Conservation (phyloP, 768 basidiomycete species). For the Rhodosporidiobolus odoratus region DNA sequence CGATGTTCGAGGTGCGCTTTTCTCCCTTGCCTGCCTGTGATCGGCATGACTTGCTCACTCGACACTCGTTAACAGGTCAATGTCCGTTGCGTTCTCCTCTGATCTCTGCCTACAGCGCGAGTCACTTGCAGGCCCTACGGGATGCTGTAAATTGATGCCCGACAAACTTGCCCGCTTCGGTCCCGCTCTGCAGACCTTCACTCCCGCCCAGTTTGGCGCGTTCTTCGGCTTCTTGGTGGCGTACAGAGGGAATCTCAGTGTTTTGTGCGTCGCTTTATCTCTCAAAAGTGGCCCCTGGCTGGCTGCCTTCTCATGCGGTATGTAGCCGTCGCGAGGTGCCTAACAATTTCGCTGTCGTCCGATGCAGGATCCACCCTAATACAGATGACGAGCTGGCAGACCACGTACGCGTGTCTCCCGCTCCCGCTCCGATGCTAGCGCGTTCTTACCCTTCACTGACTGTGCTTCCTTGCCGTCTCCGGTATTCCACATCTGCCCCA, state of each 20-base stretch:
- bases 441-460: not conserved
- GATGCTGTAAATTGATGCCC: too few species aligned
- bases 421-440: not conserved
- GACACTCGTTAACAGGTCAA: slow-evolving; percentile 9
- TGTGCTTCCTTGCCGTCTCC: not conserved
- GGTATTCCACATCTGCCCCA: too few species aligned
- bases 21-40: not conserved
- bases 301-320: not conserved
- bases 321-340: not conserved
- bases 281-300: not conserved
- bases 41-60: not conserved
- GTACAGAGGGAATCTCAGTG: slow-evolving; percentile 28
- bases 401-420: slow-evolving; percentile 11
- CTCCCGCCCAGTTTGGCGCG: slow-evolving; percentile 30
- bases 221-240: slow-evolving; percentile 36
- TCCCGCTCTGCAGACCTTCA: slow-evolving; percentile 26
- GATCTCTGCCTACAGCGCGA: not conserved
- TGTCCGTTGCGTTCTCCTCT: not conserved
- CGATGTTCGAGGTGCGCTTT: slow-evolving; percentile 30
- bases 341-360: too few species aligned
- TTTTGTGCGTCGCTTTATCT: slow-evolving; percentile 1
- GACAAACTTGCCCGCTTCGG: too few species aligned
- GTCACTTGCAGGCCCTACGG: too few species aligned
- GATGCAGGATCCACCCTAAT: slow-evolving; percentile 22
- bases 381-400: slow-evolving; percentile 26